Percentiles rank a stretch among this genome's conserved stretches.
Evolutionary conservation across 768 basidiomycete genomes (phyloP).

Genomic region (Podaxis rugospora): DNA sequence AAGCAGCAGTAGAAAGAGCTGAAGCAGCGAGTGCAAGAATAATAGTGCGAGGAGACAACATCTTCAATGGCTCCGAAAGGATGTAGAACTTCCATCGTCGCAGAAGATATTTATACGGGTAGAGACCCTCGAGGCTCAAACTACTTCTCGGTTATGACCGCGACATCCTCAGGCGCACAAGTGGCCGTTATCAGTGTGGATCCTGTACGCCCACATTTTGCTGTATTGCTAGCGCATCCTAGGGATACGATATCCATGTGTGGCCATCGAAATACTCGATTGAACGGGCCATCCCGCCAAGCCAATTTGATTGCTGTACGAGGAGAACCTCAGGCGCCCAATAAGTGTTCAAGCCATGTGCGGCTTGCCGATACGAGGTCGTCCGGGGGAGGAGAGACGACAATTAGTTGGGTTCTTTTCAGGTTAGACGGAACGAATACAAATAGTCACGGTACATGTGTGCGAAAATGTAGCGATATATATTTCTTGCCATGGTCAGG

Average conservation of each 20-base stretch:
- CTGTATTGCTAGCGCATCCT: background rate
- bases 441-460: background rate
- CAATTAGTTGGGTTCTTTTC: background rate
- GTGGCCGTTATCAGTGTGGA: background rate
- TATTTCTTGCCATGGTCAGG: background rate
- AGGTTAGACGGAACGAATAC: background rate
- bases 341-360: background rate
- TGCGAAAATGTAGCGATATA: conserved; percentile 5
- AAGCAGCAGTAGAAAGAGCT: background rate
- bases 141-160: background rate
- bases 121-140: background rate
- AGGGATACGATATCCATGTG: background rate
- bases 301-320: background rate
- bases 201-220: background rate
- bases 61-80: background rate
- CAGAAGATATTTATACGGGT: background rate
- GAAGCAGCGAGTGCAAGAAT: background rate
- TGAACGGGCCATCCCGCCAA: background rate
- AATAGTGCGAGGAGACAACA: background rate
- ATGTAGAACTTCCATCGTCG: background rate
- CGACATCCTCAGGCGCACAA: background rate
- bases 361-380: background rate
- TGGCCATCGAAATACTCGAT: background rate
- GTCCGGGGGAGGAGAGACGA: background rate
- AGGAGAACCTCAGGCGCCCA: background rate